A percentile compares a stretch with the other conserved stretches of the same genome.
phyloP scores from a whole-genome alignment of 2,329 filamentous ascomycete species.

The Aspergillus piperis region DNA sequence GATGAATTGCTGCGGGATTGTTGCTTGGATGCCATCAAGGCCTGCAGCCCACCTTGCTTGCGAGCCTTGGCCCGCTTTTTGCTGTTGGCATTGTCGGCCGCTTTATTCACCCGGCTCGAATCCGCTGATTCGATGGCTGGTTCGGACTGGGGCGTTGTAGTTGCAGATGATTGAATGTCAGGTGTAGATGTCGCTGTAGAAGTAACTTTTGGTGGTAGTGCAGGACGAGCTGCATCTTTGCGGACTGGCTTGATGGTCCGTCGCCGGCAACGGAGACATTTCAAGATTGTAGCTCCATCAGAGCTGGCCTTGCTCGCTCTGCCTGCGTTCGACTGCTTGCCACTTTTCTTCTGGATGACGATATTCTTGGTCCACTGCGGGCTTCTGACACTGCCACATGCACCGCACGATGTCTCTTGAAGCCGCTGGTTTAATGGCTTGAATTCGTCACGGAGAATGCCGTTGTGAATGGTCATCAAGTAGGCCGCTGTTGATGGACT shows the following conservation, averaged over 20 bases:
- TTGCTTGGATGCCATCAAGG: conserved; percentile 51
- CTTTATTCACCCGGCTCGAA: conserved; percentile 22
- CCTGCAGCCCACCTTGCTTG: conserved; percentile 56
- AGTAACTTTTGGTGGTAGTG: conserved; percentile 14
- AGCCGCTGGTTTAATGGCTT: conserved; percentile 36
- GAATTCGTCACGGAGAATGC: conserved; percentile 35
- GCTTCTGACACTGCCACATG: conserved; percentile 43
- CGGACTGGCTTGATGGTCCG: conserved; percentile 32
- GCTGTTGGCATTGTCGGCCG: conserved; percentile 49
- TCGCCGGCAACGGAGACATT: conserved; percentile 41
- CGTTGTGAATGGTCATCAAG: conserved; percentile 42
- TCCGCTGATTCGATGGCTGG: conserved; percentile 12
- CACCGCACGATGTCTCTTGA: conserved; percentile 38
- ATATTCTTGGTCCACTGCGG: conserved; percentile 33
- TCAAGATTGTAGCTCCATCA: conserved; percentile 35
- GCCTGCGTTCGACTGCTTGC: conserved; percentile 12
- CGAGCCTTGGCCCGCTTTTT: conserved; percentile 58
- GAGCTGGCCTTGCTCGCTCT: conserved; percentile 13
- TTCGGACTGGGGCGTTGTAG: conserved; percentile 13
- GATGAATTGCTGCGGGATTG: conserved; percentile 30
- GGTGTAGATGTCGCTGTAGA: conserved; percentile 12
- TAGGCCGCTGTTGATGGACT: conserved; percentile 46
- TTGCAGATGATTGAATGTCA: conserved; percentile 12
- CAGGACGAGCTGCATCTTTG: conserved; percentile 18
- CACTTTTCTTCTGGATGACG: conserved; percentile 26